Evolutionary conservation across 192 early-diverging fungal species (phyloP).

Genomic region (Spizellomyces sp.): DNA sequence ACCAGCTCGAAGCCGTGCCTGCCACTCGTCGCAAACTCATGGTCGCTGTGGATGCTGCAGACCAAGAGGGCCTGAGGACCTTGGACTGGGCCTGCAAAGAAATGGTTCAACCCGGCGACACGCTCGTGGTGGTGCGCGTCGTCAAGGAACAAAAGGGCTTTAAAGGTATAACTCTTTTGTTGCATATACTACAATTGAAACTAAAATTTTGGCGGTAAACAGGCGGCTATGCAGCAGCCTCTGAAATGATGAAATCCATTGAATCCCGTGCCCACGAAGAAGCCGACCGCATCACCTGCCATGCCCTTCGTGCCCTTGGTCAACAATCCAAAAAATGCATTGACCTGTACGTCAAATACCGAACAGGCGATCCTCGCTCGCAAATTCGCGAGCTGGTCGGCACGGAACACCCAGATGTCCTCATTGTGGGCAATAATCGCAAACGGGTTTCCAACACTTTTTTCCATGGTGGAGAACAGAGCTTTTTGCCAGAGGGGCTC

Average conservation of each 20-base stretch:
- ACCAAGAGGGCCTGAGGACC: constrained; percentile 26
- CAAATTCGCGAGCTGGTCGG: constrained; percentile 22
- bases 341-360: constrained; percentile 30
- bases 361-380: constrained; percentile 25
- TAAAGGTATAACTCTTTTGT: constrained; percentile 12
- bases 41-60: constrained; percentile 34
- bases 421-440: constrained; percentile 21
- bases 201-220: constrained; percentile 4
- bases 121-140: constrained; percentile 19
- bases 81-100: constrained; percentile 25
- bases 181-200: no score
- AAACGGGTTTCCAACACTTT: constrained; percentile 16
- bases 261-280: constrained; percentile 21
- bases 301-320: constrained; percentile 24
- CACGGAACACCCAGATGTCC: neutral
- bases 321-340: constrained; percentile 13
- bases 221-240: constrained; percentile 21
- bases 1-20: constrained; percentile 24
- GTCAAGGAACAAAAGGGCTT: constrained; percentile 26
- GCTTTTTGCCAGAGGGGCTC: constrained; percentile 13
- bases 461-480: constrained; percentile 19
- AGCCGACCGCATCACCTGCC: constrained; percentile 28
- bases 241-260: constrained; percentile 25
- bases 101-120: constrained; percentile 22
- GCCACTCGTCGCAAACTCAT: constrained; percentile 29